Conservation (phyloP, 75 land plant genomes). For the Pinus tabuliformis region DNA sequence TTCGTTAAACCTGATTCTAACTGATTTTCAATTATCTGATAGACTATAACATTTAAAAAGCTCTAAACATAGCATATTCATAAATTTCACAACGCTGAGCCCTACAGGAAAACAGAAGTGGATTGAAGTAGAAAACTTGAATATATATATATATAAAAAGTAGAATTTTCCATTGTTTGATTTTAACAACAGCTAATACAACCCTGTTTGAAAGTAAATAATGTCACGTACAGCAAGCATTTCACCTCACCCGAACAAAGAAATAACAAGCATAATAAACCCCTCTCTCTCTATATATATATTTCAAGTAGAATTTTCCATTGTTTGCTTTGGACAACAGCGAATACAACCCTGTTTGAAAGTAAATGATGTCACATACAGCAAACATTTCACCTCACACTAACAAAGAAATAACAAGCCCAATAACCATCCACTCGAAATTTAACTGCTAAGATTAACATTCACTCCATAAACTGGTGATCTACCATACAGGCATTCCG, state of each 20-base stretch:
- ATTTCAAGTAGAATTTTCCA: too few species aligned
- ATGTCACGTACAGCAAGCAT: too few species aligned
- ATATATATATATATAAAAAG: too few species aligned
- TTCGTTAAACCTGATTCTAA: too few species aligned
- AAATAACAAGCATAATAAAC: background rate
- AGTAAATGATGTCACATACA: too few species aligned
- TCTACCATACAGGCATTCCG: too few species aligned
- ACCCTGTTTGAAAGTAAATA: too few species aligned
- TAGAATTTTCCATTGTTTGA: too few species aligned
- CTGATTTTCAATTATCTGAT: background rate
- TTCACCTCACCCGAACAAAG: background rate
- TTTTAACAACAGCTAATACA: background rate
- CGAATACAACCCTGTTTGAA: too few species aligned
- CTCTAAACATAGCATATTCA: background rate
- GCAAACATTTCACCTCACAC: too few species aligned
- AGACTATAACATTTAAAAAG: background rate
- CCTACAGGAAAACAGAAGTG: background rate
- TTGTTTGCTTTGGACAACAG: background rate
- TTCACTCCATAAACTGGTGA: too few species aligned
- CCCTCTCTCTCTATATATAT: too few species aligned
- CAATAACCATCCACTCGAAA: background rate
- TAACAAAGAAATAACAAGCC: background rate
- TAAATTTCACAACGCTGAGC: background rate
- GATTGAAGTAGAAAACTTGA: background rate
- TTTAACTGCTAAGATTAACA: background rate